phyloP scores from a whole-genome alignment of 2,329 filamentous ascomycete genomes.

The Pseudopyricularia cyperi region DNA sequence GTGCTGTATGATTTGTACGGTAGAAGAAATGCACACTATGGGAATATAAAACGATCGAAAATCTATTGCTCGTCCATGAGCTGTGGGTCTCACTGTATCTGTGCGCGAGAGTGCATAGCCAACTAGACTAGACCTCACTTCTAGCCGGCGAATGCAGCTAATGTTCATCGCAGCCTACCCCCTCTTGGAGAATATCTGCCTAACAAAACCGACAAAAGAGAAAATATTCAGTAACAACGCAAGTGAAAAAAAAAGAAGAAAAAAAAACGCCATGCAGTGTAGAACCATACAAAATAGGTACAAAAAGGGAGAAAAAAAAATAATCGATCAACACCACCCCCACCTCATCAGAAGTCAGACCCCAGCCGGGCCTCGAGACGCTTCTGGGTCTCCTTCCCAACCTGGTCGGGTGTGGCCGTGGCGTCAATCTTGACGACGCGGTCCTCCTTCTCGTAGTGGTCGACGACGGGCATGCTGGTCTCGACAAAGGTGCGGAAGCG shows the following conservation, averaged over 20 bases:
- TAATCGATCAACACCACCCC: not conserved
- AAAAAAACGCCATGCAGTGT: not conserved
- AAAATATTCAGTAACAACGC: too few species aligned
- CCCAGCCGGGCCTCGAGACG: constrained; percentile 37
- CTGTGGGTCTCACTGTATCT: not conserved
- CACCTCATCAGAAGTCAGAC: constrained; percentile 19
- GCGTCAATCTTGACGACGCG: constrained; percentile 74
- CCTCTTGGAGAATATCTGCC: too few species aligned
- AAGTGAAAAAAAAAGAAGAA: too few species aligned
- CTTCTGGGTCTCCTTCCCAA: constrained; percentile 39
- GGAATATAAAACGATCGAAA: too few species aligned
- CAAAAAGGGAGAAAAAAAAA: not conserved
- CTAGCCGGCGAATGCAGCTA: too few species aligned
- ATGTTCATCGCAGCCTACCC: too few species aligned
- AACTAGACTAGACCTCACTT: not conserved
- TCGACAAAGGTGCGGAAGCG: constrained; percentile 88
- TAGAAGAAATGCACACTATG: too few species aligned
- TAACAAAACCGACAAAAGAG: too few species aligned
- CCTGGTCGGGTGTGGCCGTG: constrained; percentile 49
- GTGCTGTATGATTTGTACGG: not conserved
- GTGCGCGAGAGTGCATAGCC: not conserved
- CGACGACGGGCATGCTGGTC: constrained; percentile 94
- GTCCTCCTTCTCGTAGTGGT: constrained; percentile 64
- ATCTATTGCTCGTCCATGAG: not conserved
- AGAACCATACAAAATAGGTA: not conserved